Base-by-base conservation (phyloP, 805 yeast genomes). In the Candida sithepensis region DNA sequence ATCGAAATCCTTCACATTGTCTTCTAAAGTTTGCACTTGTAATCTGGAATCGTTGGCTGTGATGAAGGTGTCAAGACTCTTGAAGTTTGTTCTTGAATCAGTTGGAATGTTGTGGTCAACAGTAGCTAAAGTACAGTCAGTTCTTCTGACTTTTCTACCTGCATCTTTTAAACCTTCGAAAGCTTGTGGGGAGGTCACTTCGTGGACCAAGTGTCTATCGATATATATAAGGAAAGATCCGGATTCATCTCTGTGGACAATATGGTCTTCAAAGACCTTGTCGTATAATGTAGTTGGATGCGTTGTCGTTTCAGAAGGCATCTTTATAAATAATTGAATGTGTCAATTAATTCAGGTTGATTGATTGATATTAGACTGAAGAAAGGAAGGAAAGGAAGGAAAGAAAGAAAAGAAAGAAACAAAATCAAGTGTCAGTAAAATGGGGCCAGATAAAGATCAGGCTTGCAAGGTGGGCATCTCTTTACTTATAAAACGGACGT, bases 171-270 rank as follows among this genome's bases (percentile, higher is more conserved):
- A 78, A 43, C 99, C 99, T 72, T 94, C 99, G 64, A 94, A 94
- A 10, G 99, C 99, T 71, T 94, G 99, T 32, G 99, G 99, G 24
- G 98, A 92, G 2, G 99, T 94, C 45, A 94, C 99, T 72, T 94
- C 99, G 69, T 94, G 99, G 43, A 94, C 96, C 57, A 94, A 76
- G 69, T 94, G 99, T 71, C 99, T 88, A 71, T 94, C 99, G 50
- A 94, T 92, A 70, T 88, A 94, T 51, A 94, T 70, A 53, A 94
- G 75, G 64, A 79, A 85, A 19, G 97, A 90, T 23, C 95, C 96
- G 32, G 88, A 80, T 45, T 88, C 92, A 58, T 89, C 96, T 63
- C 81, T 75, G 71, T 90, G 91, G 56, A 94, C 99, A 49, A 92
- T 73, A 66, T 94, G 98, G 77, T 87, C 97, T 54, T 84, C 87